Evolutionary conservation across 2,329 filamentous ascomycete species (phyloP).

Genomic region (Aspergillus versicolor): DNA sequence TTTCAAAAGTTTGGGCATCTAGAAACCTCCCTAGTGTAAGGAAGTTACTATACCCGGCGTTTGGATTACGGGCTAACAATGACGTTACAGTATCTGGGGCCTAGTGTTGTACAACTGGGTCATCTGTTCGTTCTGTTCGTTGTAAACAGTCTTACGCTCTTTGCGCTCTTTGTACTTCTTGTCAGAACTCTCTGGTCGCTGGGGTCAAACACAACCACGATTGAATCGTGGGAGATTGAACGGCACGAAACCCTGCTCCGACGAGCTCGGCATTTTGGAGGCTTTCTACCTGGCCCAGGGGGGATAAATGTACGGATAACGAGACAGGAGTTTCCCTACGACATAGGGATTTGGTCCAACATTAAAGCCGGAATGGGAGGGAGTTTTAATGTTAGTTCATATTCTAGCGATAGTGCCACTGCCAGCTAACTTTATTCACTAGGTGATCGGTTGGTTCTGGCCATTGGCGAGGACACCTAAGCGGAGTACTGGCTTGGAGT

Average conservation of each 20-base stretch:
- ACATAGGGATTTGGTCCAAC: constrained; percentile 63
- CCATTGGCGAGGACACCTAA: constrained; percentile 55
- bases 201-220: constrained; percentile 60
- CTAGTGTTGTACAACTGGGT: constrained; percentile 50
- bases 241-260: constrained; percentile 48
- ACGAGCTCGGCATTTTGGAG: constrained; percentile 52
- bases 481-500: constrained; percentile 48
- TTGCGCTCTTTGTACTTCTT: constrained; percentile 56
- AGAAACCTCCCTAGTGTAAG: constrained; percentile 58
- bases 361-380: constrained; percentile 61
- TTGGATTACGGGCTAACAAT: background rate
- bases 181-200: constrained; percentile 56
- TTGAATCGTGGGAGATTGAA: constrained; percentile 63
- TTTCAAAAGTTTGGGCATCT: constrained; percentile 54
- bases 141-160: constrained; percentile 57
- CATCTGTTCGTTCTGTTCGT: constrained; percentile 57
- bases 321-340: constrained; percentile 65
- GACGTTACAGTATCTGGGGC: constrained; percentile 57
- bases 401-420: background rate
- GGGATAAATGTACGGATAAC: constrained; percentile 54
- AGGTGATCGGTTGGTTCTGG: constrained; percentile 60
- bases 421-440: background rate
- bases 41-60: no score
- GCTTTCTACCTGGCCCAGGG: constrained; percentile 58
- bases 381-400: constrained; percentile 41